Evolutionary conservation across 208 protist genomes (phyloP).

Genomic region (Trypanosoma congolense): DNA sequence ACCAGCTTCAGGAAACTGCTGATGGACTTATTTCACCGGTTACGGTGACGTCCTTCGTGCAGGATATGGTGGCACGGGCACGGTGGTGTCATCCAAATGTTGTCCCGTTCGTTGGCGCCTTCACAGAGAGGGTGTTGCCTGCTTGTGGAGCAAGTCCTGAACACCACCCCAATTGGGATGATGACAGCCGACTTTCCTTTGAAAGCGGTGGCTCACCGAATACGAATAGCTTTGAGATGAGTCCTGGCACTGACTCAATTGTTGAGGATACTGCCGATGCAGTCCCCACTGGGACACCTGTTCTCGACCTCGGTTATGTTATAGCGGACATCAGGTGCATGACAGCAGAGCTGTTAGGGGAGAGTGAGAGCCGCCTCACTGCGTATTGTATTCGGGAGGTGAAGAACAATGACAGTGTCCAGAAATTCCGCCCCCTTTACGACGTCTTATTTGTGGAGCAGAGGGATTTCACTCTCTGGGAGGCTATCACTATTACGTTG

Average conservation of each 20-base stretch:
- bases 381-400: conserved; percentile 3
- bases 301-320: conserved; percentile 37
- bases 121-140: conserved; percentile 46
- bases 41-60: conserved; percentile 44
- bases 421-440: conserved; percentile 14
- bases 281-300: neutral
- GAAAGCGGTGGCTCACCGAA: neutral
- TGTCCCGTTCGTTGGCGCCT: conserved; percentile 48
- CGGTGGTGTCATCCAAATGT: conserved; percentile 66
- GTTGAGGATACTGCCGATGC: neutral
- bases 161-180: neutral
- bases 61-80: conserved; percentile 42
- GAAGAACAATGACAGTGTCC: neutral
- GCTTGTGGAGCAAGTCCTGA: neutral
- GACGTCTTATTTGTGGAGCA: conserved; percentile 32
- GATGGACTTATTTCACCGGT: conserved; percentile 10
- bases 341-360: neutral
- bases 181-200: neutral
- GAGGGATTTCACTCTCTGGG: conserved; percentile 31
- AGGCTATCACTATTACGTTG: conserved; percentile 39
- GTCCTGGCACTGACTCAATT: neutral
- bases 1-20: conserved; percentile 17
- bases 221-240: neutral
- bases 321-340: conserved; percentile 19
- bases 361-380: neutral